phyloP scores from a whole-genome alignment of 192 early-diverging fungal genomes.

The Linnemannia hyalina region DNA sequence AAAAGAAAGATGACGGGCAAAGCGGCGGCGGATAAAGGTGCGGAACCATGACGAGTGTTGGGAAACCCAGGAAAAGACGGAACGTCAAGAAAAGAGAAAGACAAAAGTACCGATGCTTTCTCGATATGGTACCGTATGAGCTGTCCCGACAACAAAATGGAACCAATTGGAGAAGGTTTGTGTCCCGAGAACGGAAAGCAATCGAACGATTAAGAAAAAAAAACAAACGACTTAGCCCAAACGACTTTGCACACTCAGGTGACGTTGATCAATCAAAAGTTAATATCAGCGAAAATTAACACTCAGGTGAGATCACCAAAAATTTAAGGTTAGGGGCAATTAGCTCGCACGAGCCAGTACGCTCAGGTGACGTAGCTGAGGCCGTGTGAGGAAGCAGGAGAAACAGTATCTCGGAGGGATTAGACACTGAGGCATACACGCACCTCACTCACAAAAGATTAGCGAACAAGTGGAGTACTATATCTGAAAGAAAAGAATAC shows the following conservation, averaged over 20 bases:
- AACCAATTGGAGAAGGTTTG: background rate
- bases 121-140: background rate
- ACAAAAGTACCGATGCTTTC: background rate
- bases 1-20: background rate
- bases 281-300: constrained; percentile 1
- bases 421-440: too few species aligned
- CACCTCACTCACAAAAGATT: too few species aligned
- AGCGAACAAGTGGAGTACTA: too few species aligned
- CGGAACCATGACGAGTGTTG: background rate
- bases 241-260: constrained; percentile 16
- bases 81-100: background rate
- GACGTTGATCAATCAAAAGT: background rate
- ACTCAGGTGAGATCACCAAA: constrained; percentile 21
- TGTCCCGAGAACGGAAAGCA: constrained; percentile 27
- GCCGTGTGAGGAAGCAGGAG: too few species aligned
- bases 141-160: background rate
- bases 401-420: too few species aligned
- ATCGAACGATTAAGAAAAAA: constrained; percentile 9
- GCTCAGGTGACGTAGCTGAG: too few species aligned
- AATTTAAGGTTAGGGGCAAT: too few species aligned
- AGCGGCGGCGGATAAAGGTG: too few species aligned
- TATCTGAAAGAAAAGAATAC: too few species aligned
- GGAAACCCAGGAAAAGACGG: background rate
- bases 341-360: too few species aligned
- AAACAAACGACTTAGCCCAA: constrained; percentile 13